Evolutionary conservation across 306 rosid species (phyloP).

Genomic region (Gastrolobium bilobum): DNA sequence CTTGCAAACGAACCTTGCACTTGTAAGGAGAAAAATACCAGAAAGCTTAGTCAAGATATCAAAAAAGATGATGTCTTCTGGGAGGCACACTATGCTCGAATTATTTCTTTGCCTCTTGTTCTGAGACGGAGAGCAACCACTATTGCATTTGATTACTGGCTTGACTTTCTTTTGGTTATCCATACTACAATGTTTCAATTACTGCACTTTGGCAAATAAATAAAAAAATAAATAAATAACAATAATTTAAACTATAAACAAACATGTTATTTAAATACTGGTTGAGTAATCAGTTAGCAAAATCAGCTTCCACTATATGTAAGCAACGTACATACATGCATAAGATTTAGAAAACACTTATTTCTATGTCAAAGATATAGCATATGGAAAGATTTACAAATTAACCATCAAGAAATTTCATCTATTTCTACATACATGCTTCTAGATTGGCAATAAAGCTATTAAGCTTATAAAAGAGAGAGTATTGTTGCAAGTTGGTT

Average conservation of each 20-base stretch:
- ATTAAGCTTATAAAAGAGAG: not conserved
- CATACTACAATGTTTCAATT: conserved; percentile 23
- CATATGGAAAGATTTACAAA: not conserved
- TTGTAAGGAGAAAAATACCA: conserved; percentile 22
- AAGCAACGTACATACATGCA: too few relatives aligned
- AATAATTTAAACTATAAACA: not conserved
- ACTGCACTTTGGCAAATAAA: conserved; percentile 10
- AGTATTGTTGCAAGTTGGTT: not conserved
- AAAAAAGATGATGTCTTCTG: conserved; percentile 16
- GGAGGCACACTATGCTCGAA: not conserved
- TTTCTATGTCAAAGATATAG: not conserved
- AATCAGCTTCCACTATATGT: not conserved
- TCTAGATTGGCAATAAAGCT: conserved; percentile 20
- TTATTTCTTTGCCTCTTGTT: not conserved
- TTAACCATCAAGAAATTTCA: not conserved
- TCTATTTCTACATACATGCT: not conserved
- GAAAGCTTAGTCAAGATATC: conserved; percentile 37
- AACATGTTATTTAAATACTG: not conserved
- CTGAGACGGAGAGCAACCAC: conserved; percentile 14
- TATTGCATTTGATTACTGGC: not conserved
- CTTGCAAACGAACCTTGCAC: conserved; percentile 37
- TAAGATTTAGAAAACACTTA: not conserved
- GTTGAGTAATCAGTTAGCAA: not conserved
- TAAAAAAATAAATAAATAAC: not conserved
- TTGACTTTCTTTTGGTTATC: not conserved